Evolutionary conservation across 805 yeast species (phyloP).

Genomic region (Candida quercuum): DNA sequence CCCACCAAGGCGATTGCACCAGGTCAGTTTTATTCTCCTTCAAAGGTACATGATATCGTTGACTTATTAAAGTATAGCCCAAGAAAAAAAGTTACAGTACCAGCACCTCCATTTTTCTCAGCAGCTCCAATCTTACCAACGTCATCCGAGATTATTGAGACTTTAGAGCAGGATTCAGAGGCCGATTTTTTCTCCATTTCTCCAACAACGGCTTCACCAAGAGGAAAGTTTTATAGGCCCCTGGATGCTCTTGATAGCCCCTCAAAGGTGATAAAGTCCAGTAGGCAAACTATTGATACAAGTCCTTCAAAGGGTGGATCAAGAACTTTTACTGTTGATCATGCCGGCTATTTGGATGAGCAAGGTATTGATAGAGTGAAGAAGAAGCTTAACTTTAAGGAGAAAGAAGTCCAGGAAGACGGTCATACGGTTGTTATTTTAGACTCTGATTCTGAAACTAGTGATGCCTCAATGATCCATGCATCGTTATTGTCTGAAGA

Average conservation of each 20-base stretch:
- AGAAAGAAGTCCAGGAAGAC: neutral
- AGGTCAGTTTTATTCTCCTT: neutral
- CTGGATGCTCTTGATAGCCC: too few species aligned
- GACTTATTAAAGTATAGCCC: neutral
- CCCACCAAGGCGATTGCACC: neutral
- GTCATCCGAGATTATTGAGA: too few species aligned
- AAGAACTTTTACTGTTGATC: neutral
- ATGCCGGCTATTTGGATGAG: neutral
- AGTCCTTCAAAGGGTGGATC: neutral
- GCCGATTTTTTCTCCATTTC: too few species aligned
- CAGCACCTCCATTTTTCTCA: too few species aligned
- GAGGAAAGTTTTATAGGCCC: too few species aligned
- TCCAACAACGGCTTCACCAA: too few species aligned
- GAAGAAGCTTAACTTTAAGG: neutral
- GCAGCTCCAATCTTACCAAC: too few species aligned
- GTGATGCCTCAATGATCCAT: neutral
- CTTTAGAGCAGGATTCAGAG: too few species aligned
- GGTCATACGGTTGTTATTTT: neutral
- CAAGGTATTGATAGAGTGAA: neutral
- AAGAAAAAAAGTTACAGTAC: neutral
- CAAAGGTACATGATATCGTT: neutral
- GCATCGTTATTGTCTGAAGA: too few species aligned
- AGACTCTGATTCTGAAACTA: slow-evolving; percentile 1
- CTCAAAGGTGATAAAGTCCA: neutral
- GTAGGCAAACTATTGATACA: neutral